Conservation (phyloP, 164 flowering plant genomes). For the Chimonanthus salicifolius region DNA sequence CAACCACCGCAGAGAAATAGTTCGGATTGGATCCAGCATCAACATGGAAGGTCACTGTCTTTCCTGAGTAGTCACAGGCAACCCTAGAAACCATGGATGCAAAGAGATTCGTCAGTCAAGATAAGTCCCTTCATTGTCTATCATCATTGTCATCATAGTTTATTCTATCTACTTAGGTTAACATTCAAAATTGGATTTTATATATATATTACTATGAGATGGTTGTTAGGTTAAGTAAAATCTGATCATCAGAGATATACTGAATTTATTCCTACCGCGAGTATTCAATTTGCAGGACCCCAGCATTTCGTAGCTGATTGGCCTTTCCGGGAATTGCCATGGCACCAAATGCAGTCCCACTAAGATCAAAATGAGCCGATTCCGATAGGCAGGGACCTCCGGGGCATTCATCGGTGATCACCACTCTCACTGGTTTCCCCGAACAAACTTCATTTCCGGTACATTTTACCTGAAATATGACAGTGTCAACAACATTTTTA, state of each 20-base stretch:
- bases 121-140: not conserved
- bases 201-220: no score
- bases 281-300: slow-evolving; percentile 42
- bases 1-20: slow-evolving; percentile 42
- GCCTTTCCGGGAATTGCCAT: slow-evolving; percentile 53
- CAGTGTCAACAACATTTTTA: not conserved
- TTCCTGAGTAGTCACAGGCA: slow-evolving; percentile 43
- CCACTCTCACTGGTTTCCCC: slow-evolving; percentile 45
- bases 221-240: not conserved
- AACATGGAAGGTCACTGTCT: slow-evolving; percentile 39
- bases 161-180: no score
- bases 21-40: slow-evolving; percentile 49
- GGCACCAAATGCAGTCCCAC: slow-evolving; percentile 79
- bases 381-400: slow-evolving; percentile 37
- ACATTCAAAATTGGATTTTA: no score
- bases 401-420: slow-evolving; percentile 55
- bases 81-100: slow-evolving; percentile 28
- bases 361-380: slow-evolving; percentile 55
- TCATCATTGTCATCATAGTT: no score
- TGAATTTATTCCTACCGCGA: slow-evolving; percentile 39
- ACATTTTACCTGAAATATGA: slow-evolving; percentile 43
- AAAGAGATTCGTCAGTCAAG: not conserved
- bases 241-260: no score
- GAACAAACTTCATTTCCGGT: slow-evolving; percentile 39
- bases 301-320: slow-evolving; percentile 46